Evolutionary conservation across 2,329 filamentous ascomycete genomes (phyloP).

Genomic region (Boeremia exigua): DNA sequence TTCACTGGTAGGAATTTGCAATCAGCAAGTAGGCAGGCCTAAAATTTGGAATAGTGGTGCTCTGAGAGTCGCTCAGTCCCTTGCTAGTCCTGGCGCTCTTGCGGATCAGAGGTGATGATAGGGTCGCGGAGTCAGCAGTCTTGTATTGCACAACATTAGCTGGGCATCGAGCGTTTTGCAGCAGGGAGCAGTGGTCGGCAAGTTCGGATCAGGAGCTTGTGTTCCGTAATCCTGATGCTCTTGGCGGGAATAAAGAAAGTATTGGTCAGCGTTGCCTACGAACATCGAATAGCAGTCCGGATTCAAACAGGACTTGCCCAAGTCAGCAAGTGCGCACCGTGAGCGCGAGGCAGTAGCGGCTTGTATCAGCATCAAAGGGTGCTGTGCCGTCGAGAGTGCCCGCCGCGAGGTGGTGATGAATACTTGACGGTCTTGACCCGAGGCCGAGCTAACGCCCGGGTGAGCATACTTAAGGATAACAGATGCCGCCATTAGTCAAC

Average conservation of each 20-base stretch:
- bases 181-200: conserved; percentile 18
- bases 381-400: conserved; percentile 7
- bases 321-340: conserved; percentile 22
- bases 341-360: conserved; percentile 15
- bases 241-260: conserved; percentile 18
- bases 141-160: conserved; percentile 10
- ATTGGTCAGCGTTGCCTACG: conserved; percentile 29
- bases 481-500: conserved; percentile 7
- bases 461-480: conserved; percentile 5
- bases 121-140: not conserved
- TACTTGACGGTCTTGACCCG: conserved; percentile 1
- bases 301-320: conserved; percentile 18
- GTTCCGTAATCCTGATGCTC: conserved; percentile 20
- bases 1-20: not conserved
- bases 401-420: conserved; percentile 6
- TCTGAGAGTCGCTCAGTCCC: too few relatives aligned
- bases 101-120: not conserved
- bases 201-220: conserved; percentile 25
- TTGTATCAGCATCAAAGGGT: conserved; percentile 1
- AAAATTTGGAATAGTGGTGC: not conserved
- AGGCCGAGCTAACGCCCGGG: not conserved
- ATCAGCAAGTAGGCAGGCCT: conserved; percentile 1
- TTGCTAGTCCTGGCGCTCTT: not conserved
- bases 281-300: conserved; percentile 16
- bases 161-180: conserved; percentile 8